These are phyloP conservation scores for Aspergillus biplanus DNA, from an alignment of 495 filamentous ascomycete species.

Conservation along the genomic window DNA sequence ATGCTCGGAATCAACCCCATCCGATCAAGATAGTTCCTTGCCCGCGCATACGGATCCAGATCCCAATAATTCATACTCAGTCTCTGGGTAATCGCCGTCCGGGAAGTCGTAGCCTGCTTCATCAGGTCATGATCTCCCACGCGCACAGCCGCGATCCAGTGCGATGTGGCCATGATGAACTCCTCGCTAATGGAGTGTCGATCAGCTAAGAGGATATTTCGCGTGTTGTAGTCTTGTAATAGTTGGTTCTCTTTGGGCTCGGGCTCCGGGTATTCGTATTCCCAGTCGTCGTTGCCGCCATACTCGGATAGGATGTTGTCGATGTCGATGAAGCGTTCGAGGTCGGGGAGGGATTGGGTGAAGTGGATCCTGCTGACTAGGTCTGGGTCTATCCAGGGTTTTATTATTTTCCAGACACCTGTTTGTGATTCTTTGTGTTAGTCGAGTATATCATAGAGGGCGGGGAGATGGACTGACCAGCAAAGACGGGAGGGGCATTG, in stretches of 20 bases:
- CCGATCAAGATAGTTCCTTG: conserved; percentile 14
- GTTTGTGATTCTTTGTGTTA: conserved; percentile 5
- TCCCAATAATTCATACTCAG: conserved; percentile 14
- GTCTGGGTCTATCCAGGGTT: conserved; percentile 89
- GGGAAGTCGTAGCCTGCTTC: background rate
- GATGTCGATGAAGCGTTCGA: conserved; percentile 69
- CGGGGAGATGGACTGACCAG: conserved; percentile 54
- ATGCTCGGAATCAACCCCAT: conserved; percentile 8
- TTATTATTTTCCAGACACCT: conserved; percentile 82
- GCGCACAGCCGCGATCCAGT: conserved; percentile 55
- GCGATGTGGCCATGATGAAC: conserved; percentile 66
- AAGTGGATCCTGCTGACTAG: conserved; percentile 90
- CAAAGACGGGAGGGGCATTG: conserved; percentile 93
- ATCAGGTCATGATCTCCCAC: background rate
- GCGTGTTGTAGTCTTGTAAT: conserved; percentile 63
- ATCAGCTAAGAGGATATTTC: conserved; percentile 57
- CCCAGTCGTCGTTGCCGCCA: conserved; percentile 82
- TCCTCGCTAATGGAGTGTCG: conserved; percentile 61
- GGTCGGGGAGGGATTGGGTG: conserved; percentile 72
- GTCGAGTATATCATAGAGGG: no score
- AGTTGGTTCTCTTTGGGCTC: conserved; percentile 66
- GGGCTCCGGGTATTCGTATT: conserved; percentile 79
- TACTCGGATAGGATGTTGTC: conserved; percentile 72
- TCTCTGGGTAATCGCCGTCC: background rate
- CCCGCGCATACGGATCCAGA: conserved; percentile 13